Evolutionary conservation across 495 filamentous ascomycete species (phyloP).

Genomic region (Penicillium turbatum): DNA sequence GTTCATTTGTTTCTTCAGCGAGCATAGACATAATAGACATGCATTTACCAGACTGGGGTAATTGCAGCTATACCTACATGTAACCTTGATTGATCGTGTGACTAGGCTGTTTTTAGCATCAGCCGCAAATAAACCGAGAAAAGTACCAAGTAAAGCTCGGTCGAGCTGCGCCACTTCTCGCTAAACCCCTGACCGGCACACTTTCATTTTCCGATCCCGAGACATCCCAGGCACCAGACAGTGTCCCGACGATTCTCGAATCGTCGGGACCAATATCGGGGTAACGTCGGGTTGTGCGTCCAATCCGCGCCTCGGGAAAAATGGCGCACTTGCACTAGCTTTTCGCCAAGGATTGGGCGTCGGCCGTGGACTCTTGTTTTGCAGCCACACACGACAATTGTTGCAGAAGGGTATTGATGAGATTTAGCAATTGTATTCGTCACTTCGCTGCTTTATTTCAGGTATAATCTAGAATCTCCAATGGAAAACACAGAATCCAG

Average conservation of each 20-base stretch:
- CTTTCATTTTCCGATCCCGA: not conserved
- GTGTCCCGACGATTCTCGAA: conserved; percentile 10
- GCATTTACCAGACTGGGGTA: not conserved
- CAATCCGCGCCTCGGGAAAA: conserved; percentile 23
- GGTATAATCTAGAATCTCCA: too few species aligned
- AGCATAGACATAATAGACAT: conserved; percentile 16
- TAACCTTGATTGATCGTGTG: not conserved
- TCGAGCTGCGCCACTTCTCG: conserved; percentile 1
- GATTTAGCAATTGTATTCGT: too few species aligned
- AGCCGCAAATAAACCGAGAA: not conserved
- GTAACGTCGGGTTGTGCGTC: conserved; percentile 11
- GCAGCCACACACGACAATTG: too few species aligned
- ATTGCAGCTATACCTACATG: too few species aligned
- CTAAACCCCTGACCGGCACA: not conserved
- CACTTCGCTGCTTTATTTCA: too few species aligned
- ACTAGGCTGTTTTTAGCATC: not conserved
- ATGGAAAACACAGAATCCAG: too few species aligned
- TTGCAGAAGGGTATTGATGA: too few species aligned
- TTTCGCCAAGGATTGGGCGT: conserved; percentile 8
- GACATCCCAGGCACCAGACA: not conserved
- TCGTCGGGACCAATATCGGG: conserved; percentile 15
- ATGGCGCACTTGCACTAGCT: conserved; percentile 13
- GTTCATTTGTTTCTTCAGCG: conserved; percentile 9
- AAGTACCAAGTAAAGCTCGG: not conserved
- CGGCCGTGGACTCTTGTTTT: conserved; percentile 5